Conservation (phyloP, 75 land plant species). For the Pinus albicaulis region DNA sequence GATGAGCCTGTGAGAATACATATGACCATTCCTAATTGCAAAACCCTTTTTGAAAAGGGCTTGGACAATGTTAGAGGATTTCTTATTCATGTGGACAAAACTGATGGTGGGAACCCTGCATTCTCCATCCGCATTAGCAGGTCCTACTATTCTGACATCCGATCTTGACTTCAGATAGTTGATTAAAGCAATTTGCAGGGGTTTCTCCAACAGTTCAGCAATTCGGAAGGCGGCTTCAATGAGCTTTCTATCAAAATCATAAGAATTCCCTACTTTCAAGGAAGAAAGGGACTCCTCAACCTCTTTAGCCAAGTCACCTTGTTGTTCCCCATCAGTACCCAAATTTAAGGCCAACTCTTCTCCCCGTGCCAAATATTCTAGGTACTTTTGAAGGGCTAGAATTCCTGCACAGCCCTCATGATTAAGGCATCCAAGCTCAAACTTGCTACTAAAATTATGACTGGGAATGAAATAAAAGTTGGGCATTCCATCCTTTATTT, state of each 20-base stretch:
- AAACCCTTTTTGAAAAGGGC: slow-evolving; percentile 4
- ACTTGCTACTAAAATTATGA: no score
- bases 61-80: no score
- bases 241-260: slow-evolving; percentile 1
- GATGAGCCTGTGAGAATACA: slow-evolving; percentile 20
- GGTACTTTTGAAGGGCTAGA: no score
- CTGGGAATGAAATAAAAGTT: slow-evolving; percentile 14
- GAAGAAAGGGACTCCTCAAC: background rate
- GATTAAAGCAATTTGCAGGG: no score
- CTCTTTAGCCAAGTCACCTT: background rate
- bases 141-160: slow-evolving; percentile 12
- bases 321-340: background rate
- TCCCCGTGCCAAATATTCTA: no score
- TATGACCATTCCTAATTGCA: slow-evolving; percentile 24
- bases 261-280: background rate
- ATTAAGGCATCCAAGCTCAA: no score
- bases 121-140: background rate
- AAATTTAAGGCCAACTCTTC: background rate
- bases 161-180: no score
- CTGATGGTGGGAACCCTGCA: slow-evolving; percentile 19
- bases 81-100: slow-evolving; percentile 6
- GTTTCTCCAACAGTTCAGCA: no score
- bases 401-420: no score
- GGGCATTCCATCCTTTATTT: slow-evolving; percentile 16
- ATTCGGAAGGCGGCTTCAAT: background rate